Evolutionary conservation across 2,329 filamentous ascomycete species (phyloP).

Genomic region (Colletotrichum sp.): DNA sequence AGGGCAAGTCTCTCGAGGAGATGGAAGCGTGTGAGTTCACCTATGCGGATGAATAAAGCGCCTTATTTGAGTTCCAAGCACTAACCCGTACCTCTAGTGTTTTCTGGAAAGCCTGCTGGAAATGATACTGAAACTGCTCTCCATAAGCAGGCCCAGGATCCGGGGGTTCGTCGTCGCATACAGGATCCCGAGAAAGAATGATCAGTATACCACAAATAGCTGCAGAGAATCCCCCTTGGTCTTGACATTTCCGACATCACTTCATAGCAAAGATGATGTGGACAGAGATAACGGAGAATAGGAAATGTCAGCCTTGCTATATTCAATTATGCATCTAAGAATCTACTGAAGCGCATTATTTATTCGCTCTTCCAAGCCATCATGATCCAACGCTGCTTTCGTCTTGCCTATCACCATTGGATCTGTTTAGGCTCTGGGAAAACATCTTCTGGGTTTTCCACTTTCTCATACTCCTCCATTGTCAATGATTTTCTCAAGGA

Average conservation of each 20-base stretch:
- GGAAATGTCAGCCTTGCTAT: background rate
- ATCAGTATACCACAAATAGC: background rate
- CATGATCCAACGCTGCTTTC: background rate
- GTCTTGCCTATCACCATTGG: background rate
- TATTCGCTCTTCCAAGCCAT: background rate
- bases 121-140: background rate
- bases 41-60: background rate
- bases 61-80: background rate
- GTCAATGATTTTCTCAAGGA: background rate
- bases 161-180: background rate
- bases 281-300: background rate
- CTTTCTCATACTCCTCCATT: background rate
- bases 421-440: background rate
- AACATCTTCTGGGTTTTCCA: background rate
- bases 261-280: background rate
- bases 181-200: background rate
- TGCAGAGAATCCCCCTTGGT: background rate
- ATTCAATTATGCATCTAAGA: background rate
- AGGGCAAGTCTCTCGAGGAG: slow-evolving; percentile 47
- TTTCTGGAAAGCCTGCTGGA: background rate
- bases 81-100: background rate
- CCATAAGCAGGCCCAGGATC: background rate
- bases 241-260: background rate
- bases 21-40: slow-evolving; percentile 34
- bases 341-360: background rate